Base-by-base conservation (phyloP, 2,329 filamentous ascomycete genomes). In the Lasiodiplodia hormozganensis region DNA sequence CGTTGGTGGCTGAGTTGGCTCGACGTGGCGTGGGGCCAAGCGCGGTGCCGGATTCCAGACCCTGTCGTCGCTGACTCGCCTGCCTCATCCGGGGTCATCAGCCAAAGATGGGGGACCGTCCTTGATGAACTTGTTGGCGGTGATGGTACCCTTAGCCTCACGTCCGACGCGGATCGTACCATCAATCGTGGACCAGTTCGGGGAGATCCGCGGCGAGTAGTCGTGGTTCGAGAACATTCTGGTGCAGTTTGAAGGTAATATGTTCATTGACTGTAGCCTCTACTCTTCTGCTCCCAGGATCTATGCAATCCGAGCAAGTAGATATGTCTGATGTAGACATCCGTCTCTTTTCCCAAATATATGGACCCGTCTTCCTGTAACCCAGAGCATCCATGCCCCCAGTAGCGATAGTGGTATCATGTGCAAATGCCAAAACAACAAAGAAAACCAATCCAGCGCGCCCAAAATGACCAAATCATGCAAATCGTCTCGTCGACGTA, bases 341-440 rank as follows among this genome's bases (percentile, higher is more conserved):
- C n/a, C 47, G 21, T 52, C 40, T 62, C 58, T 34, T 62, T 6
- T 2, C 25, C 58, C 14, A 21, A 51, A 36, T 62, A 28, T 47
- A 14, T 49, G 40, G 8, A 25, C 38, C 57, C 28, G 25, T 52
- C 60, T 52, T 62, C 43, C 31, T 52, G 51, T 64, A 52, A 64
- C 60, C 60, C 60, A 64, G 60, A 64, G 60, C 60, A 12, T 64
- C 60, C 51, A 11, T 51, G 60, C 60, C 38, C 60, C 47, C 38
- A 64, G 60, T 64, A 64, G 60, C 60, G 60, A 64, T 34, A 64
- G 60, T 64, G 60, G 60, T 64, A 64, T 64, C 60, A 64, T 64
- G 60, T 52, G 60, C 53, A 52, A 64, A 64, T 52, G 60, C 60
- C 51, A 38, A 23, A 47, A 34, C 8, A 47, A 21, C 43, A 47